These are phyloP conservation scores for Pistacia atlantica DNA, from an alignment of 345 rosid genomes.

Conservation along the genomic window DNA sequence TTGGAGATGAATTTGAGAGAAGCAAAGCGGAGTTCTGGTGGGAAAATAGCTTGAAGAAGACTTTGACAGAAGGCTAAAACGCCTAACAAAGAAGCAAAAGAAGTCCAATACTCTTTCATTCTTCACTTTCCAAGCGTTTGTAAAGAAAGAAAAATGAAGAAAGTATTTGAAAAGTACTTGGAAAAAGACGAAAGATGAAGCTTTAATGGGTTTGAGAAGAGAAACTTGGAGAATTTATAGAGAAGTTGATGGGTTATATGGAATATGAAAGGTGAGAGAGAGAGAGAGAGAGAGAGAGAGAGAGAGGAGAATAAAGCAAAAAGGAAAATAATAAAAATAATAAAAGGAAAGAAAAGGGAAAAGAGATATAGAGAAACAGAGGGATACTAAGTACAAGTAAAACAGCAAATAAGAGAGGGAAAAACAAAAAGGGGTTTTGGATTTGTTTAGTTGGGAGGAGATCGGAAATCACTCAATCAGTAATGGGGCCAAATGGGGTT, in stretches of 20 bases:
- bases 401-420: constrained; percentile 1
- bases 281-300: constrained; percentile 8
- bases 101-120: constrained; percentile 87
- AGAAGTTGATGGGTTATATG: background rate
- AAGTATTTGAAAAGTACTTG: no score
- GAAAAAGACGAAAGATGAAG: background rate
- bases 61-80: constrained; percentile 85
- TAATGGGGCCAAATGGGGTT: constrained; percentile 28
- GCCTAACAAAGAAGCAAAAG: constrained; percentile 76
- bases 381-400: constrained; percentile 21
- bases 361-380: background rate
- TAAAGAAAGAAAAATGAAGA: no score
- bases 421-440: constrained; percentile 27
- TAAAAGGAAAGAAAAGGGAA: constrained; percentile 5
- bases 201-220: background rate
- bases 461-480: constrained; percentile 23
- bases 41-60: constrained; percentile 68
- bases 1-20: constrained; percentile 57
- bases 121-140: no score
- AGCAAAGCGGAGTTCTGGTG: constrained; percentile 86
- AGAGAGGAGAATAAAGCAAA: constrained; percentile 15
- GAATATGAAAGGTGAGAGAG: constrained; percentile 13
- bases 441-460: constrained; percentile 21
- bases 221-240: constrained; percentile 24
- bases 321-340: background rate